These are phyloP conservation scores for Myxozyma geophila DNA, from an alignment of 805 yeast species.

Conservation along the genomic window DNA sequence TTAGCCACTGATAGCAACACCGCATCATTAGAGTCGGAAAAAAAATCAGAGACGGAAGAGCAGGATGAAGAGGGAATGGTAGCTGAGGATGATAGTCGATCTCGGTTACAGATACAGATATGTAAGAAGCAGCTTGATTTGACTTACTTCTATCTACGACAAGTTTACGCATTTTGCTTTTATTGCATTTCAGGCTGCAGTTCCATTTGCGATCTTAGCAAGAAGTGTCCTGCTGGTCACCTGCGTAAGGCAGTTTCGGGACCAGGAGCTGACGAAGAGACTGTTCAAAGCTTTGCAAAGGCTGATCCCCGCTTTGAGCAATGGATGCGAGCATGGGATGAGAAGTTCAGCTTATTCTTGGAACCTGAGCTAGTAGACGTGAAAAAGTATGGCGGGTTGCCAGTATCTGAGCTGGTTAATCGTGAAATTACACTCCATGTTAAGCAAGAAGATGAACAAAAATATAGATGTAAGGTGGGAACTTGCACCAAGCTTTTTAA, in stretches of 20 bases:
- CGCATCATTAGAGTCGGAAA: conserved; percentile 5
- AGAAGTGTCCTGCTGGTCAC: conserved; percentile 34
- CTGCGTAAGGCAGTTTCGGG: conserved; percentile 24
- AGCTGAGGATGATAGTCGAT: conserved; percentile 23
- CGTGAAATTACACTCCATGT: conserved; percentile 23
- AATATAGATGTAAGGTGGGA: conserved; percentile 35
- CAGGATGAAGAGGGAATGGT: conserved; percentile 34
- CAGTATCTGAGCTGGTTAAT: conserved; percentile 18
- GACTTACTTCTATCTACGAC: conserved; percentile 29
- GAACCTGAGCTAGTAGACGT: conserved; percentile 25
- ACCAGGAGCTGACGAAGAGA: conserved; percentile 15
- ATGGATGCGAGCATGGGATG: conserved; percentile 34
- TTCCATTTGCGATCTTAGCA: conserved; percentile 29
- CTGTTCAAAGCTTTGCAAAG: neutral
- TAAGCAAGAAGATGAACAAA: conserved; percentile 31
- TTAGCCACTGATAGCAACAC: conserved; percentile 11
- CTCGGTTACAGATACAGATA: neutral
- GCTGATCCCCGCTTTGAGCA: conserved; percentile 24
- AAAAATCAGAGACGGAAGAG: conserved; percentile 7
- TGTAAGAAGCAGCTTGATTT: conserved; percentile 28
- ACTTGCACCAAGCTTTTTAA: conserved; percentile 34
- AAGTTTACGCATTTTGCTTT: conserved; percentile 33
- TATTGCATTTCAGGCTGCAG: conserved; percentile 30
- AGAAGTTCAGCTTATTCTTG: conserved; percentile 24
- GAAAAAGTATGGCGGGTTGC: conserved; percentile 30